Base-by-base conservation (phyloP, 2,329 filamentous ascomycete genomes). In the Curvularia lunata region DNA sequence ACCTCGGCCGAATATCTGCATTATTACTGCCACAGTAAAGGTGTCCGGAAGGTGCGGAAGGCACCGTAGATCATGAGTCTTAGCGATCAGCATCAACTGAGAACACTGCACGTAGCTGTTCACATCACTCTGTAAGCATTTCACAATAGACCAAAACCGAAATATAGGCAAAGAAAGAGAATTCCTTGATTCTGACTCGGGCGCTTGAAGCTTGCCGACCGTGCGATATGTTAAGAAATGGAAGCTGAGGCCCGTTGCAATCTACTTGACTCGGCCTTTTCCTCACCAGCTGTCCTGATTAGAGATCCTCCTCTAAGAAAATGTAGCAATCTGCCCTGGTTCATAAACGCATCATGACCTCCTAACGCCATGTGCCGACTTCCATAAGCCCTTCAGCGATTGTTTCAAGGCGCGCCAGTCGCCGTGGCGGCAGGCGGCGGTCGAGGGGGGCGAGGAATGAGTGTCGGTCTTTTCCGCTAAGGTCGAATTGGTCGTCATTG, bases 361-460 rank as follows among this genome's bases (percentile, higher is more conserved):
- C 59, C 61, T 75, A 65, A 75, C 73, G 52, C 69, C 62, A 56
- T 66, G 65, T 53, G 74, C 65, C 54, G 72, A 71, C 64, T 67
- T 70, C 70, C 72, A 74, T 25, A 75, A 52, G 50, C 68, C 67
- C 64, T 67, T 74, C 48, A 71, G 56, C 48, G 70, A 72, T 41
- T 62, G 52, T 66, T 69, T 75, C 58, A 73, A 61, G 51, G 67
- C 65, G 50, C 69, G 65, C 69, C 73, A 74, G 56, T 73, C 69
- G 64, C 70, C 68, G 51, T 62, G 64, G 55, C 72, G 73, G 62
- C 70, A 70, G 58, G 61, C 48, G 23, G 64, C 65, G 9, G 65
- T 61, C 52, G 61, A 52, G 32, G 52, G 52, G 38, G 58, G 54
- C 46, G 62, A 59, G 2, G 64, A 53, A 50, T 52, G 56, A 50